These are phyloP conservation scores for Perilla frutescens DNA, from an alignment of 257 asterid species.

Conservation along the genomic window DNA sequence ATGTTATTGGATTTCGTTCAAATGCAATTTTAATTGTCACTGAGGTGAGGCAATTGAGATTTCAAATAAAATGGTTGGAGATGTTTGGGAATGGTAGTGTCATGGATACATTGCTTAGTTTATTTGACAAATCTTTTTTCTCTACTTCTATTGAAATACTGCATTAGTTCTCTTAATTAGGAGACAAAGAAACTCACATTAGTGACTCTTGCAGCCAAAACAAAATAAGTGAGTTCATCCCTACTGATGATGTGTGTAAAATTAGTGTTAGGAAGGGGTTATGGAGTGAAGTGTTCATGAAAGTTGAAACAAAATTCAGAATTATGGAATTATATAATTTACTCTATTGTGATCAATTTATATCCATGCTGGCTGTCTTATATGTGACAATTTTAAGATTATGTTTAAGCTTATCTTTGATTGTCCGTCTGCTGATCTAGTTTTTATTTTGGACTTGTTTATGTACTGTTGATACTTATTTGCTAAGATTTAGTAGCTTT, in stretches of 20 bases:
- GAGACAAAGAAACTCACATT: background rate
- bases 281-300: background rate
- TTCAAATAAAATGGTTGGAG: background rate
- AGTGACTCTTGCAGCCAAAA: background rate
- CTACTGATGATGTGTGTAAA: background rate
- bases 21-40: background rate
- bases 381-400: background rate
- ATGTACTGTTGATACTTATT: background rate
- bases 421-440: background rate
- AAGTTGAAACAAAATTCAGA: background rate
- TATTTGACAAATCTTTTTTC: background rate
- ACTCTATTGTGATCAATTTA: background rate
- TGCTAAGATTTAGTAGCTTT: background rate
- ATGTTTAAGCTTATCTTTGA: background rate
- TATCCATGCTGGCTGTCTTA: background rate
- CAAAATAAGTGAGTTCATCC: background rate
- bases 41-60: background rate
- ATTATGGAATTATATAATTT: background rate
- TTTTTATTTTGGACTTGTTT: background rate
- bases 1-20: background rate
- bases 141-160: background rate
- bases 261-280: slow-evolving; percentile 15
- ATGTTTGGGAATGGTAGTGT: background rate
- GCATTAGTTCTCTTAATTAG: background rate
- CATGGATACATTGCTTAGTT: background rate